Evolutionary conservation across 2,329 filamentous ascomycete species (phyloP), one percentile per base, ranked within the genome.

Genomic region (Nothomitra cinnamomea): DNA sequence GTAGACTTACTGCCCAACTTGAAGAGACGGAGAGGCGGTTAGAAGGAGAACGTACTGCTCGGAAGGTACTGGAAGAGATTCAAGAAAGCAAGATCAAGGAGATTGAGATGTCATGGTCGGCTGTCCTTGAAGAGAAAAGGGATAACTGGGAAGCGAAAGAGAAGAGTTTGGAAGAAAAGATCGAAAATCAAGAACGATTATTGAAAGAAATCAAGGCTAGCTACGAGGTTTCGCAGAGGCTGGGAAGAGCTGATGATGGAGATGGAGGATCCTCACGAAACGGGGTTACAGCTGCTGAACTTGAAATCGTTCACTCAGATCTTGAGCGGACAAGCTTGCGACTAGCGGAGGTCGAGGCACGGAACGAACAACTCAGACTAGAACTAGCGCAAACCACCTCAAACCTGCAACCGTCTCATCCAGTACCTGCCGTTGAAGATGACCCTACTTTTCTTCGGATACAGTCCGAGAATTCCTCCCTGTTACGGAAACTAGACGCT

Each of bases 131-230:
- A 54, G 92, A 98, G 72, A 95, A 95, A 69, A 84, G 87, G 61
- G 87, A 90, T 66, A 98, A 98, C 64, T 98, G 92, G 92, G 82
- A 85, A 53, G 82, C 90, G 7, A 95, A 94, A 65, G 92, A 98
- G 70, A 86, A 85, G 70, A 81, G 79, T 25, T 69, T 95, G 56
- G 88, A 95, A 63, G 90, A 96, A 61, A 96, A 95, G 69, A 75
- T 94, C 2, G 90, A 95, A 66, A 94, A 84, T 61, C 90, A 98
- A 64, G 92, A 98, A 50, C 81, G 88, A 5, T 70, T 98, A 40
- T 69, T 98, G 60, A 95, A 85, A 63, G 94, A 98, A 66, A 80
- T 96, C 64, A 96, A 95, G 69, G 92, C 92, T 24, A 95, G 82
- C 70, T 95, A 95, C 64, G 92, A 98, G 67, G 92, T 98, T 53